phyloP scores from a whole-genome alignment of 495 filamentous ascomycete species.

The Annulohypoxylon nitens region DNA sequence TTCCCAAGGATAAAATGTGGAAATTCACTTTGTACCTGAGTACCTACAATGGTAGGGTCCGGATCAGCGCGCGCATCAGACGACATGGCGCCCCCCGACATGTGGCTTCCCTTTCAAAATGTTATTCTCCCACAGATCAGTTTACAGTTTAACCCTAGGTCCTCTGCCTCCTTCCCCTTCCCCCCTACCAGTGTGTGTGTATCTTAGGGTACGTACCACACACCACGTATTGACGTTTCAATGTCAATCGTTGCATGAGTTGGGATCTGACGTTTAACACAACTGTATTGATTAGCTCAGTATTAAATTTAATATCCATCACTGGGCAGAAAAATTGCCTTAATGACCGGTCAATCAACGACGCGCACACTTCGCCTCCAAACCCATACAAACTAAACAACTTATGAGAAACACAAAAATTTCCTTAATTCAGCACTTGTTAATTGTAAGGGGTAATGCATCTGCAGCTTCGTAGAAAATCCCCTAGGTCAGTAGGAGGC shows the following conservation, averaged over 20 bases:
- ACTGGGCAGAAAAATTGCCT: conserved; percentile 6
- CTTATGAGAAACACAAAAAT: conserved; percentile 25
- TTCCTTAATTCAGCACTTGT: conserved; percentile 9
- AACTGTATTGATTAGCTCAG: conserved; percentile 6
- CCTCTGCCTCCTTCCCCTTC: neutral
- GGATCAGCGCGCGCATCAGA: conserved; percentile 43
- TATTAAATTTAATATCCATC: conserved; percentile 12
- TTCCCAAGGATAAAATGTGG: neutral
- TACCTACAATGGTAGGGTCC: conserved; percentile 17
- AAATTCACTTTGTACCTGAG: neutral
- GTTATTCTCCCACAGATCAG: conserved; percentile 22
- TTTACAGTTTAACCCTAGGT: conserved; percentile 14
- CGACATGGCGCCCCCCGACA: conserved; percentile 28
- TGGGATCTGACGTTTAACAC: conserved; percentile 9
- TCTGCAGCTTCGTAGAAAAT: conserved; percentile 24
- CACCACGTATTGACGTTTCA: neutral
- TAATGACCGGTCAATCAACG: conserved; percentile 18
- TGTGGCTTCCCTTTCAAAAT: conserved; percentile 24
- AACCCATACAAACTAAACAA: conserved; percentile 6
- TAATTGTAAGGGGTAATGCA: conserved; percentile 37
- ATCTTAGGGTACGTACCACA: conserved; percentile 1
- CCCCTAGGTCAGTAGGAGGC: conserved; percentile 23
- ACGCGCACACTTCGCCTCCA: neutral
- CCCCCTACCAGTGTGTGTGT: neutral
- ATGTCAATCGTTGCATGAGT: conserved; percentile 13